Evolutionary conservation across 176 grass and related monocot species (phyloP).

Genomic region (Oryza glumipatula): DNA sequence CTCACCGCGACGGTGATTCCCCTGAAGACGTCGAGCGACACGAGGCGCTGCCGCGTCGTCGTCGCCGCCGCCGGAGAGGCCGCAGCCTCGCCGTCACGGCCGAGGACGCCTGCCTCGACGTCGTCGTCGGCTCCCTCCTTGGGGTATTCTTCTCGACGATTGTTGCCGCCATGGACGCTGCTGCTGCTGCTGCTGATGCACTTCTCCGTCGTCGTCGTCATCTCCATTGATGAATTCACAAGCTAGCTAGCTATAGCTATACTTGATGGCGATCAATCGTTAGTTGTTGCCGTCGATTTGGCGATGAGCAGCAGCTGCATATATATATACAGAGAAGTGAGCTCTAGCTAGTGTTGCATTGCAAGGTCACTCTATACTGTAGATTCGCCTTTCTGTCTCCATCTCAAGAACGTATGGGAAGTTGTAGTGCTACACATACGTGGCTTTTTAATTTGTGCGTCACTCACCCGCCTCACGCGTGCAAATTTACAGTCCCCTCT

Average conservation of each 20-base stretch:
- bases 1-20: conserved; percentile 75
- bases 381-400: background rate
- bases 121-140: background rate
- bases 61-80: background rate
- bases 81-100: no score
- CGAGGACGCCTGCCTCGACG: conserved; percentile 20
- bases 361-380: no score
- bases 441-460: background rate
- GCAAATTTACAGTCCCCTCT: no score
- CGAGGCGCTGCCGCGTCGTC: conserved; percentile 40
- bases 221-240: background rate
- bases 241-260: no score
- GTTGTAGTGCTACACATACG: no score
- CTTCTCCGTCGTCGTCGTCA: background rate
- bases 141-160: no score
- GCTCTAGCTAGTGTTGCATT: background rate
- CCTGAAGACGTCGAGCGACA: conserved; percentile 87
- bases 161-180: background rate
- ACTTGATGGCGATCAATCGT: no score
- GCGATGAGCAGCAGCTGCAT: background rate
- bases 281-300: background rate
- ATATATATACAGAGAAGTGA: background rate
- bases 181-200: background rate
- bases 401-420: background rate
- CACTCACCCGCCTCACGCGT: no score